Base-by-base conservation (phyloP, 2,329 filamentous ascomycete genomes). In the Chaetomium sp. region DNA sequence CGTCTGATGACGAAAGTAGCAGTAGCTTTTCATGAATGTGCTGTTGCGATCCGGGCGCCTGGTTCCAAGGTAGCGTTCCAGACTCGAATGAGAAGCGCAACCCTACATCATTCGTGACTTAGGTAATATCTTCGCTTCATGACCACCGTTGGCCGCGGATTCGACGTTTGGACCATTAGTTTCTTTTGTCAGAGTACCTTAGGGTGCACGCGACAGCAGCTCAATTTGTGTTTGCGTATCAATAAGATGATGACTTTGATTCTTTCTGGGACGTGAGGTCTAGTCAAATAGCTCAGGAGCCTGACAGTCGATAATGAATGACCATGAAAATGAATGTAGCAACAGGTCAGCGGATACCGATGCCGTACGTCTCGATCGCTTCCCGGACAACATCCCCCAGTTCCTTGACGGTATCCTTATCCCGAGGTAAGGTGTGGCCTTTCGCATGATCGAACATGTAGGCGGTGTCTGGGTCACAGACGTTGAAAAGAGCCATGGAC, bases 381-480 rank as follows among this genome's bases (percentile, higher is more conserved):
- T 75, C 73, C 38, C 79, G 75, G 25, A 81, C 77, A 8, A 80
- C 78, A 60, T 80, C 77, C 7, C 78, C 78, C 16, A 84, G 72
- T 68, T 84, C 81, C 67, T 77, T 77, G 61, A 83, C 77, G 0
- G 81, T 81, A 16, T 76, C 77, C 61, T 77, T 78, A 62, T 85
- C 83, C 66, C 85, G 77, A 0, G 87, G 86, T 4, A 89, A 76
- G 0, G 84, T 87, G 71, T 89, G 87, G 0, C 86, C 87, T 70
- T 87, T 87, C 4, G 85, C 86, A 67, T 88, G 85, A 68, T 89
- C 86, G 66, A 88, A 88, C n/a, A 89, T 78, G 38, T 81, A 78
- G 0, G 85, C 85, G 1, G 77, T 82, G 64, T 88, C 85, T 0
- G 80, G 81, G 55, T 88, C 83, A 68, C 86, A 89, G 27, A 87